Conservation (phyloP, 1,284 basidiomycete genomes). For the Testicularia cyperi region DNA sequence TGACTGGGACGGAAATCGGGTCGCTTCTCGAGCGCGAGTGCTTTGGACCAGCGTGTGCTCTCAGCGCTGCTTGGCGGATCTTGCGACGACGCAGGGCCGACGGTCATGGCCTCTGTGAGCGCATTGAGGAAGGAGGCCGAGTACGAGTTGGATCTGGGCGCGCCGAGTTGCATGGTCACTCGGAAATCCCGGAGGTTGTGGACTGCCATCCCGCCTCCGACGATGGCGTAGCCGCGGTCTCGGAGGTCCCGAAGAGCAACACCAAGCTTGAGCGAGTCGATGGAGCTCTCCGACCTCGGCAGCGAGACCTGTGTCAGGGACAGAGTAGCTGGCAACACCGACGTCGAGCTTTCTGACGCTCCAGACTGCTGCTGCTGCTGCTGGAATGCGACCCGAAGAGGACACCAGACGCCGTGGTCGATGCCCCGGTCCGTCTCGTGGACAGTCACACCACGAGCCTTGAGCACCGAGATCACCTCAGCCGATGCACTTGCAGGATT, state of each 20-base stretch:
- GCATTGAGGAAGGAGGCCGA: constrained; percentile 21
- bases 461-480: constrained; percentile 51
- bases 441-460: constrained; percentile 21
- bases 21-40: constrained; percentile 17
- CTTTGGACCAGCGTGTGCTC: constrained; percentile 21
- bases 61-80: constrained; percentile 1
- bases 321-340: constrained; percentile 46
- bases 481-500: constrained; percentile 46
- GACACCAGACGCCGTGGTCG: constrained; percentile 64
- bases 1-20: constrained; percentile 22
- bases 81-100: background rate
- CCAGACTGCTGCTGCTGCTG: no score
- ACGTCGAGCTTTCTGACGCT: no score
- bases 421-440: constrained; percentile 56
- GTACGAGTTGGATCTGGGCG: constrained; percentile 1
- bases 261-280: constrained; percentile 61
- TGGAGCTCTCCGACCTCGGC: constrained; percentile 53
- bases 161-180: no score
- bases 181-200: constrained; percentile 48
- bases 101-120: constrained; percentile 24
- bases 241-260: constrained; percentile 59
- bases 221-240: constrained; percentile 42
- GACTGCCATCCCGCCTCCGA: constrained; percentile 46
- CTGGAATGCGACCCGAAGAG: constrained; percentile 61
- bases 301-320: constrained; percentile 63